Conservation (phyloP, 2,329 filamentous ascomycete genomes). For the Conoideocrella luteorostrata region DNA sequence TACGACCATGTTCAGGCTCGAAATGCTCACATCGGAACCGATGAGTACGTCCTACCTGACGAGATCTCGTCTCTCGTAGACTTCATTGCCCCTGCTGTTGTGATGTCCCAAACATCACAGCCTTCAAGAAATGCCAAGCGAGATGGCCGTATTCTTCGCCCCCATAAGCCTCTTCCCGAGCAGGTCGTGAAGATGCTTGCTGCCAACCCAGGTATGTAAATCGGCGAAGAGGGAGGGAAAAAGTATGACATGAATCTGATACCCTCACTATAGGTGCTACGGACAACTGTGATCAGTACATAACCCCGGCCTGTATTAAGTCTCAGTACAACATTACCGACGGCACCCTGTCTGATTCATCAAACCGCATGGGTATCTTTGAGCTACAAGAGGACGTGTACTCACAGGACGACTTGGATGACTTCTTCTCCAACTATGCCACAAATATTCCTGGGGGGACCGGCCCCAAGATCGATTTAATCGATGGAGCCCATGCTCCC, state of each 20-base stretch:
- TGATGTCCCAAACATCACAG: conserved; percentile 3
- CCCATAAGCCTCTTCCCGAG: not conserved
- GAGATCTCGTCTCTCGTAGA: conserved; percentile 31
- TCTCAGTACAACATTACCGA: conserved; percentile 40
- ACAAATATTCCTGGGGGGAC: conserved; percentile 33
- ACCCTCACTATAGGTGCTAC: conserved; percentile 2
- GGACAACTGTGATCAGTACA: conserved; percentile 41
- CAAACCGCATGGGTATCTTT: conserved; percentile 45
- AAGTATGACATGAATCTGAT: too few relatives aligned
- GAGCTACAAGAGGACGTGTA: conserved; percentile 46
- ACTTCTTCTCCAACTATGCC: conserved; percentile 39
- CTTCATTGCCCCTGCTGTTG: conserved; percentile 33
- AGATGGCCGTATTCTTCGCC: not conserved
- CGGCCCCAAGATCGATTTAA: conserved; percentile 35
- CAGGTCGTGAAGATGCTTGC: not conserved
- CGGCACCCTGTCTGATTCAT: conserved; percentile 25
- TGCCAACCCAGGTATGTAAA: not conserved
- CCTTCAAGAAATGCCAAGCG: conserved; percentile 3
- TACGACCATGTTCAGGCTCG: conserved; percentile 34
- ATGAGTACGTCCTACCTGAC: conserved; percentile 33
- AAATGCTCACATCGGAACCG: conserved; percentile 33
- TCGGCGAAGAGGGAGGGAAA: too few relatives aligned
- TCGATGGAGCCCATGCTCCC: conserved; percentile 40
- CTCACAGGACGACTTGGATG: conserved; percentile 39
- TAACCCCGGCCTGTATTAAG: conserved; percentile 50